phyloP scores from a whole-genome alignment of 495 filamentous ascomycete genomes.

The Penicillium subrubescens region DNA sequence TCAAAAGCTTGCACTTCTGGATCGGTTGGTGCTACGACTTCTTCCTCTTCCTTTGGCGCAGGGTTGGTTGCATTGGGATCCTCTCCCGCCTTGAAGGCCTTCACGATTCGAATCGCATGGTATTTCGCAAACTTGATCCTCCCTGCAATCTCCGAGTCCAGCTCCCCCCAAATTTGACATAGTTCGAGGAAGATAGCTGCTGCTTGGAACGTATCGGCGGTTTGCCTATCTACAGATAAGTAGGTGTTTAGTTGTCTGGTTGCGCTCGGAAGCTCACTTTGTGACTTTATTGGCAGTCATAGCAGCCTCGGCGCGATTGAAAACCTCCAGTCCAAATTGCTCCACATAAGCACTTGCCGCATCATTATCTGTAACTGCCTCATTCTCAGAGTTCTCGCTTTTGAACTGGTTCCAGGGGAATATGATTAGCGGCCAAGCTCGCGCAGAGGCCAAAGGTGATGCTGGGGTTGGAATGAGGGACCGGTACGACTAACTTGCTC shows the following conservation, averaged over 20 bases:
- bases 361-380: conserved; percentile 77
- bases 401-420: conserved; percentile 58
- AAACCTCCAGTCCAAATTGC: conserved; percentile 87
- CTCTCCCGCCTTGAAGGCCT: conserved; percentile 86
- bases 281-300: conserved; percentile 84
- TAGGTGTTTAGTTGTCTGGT: conserved; percentile 13
- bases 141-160: conserved; percentile 74
- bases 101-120: conserved; percentile 87
- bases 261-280: conserved; percentile 52
- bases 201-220: conserved; percentile 88
- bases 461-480: background rate
- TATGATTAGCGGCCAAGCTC: conserved; percentile 13
- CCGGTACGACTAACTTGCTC: conserved; percentile 64
- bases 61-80: conserved; percentile 94
- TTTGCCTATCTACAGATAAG: conserved; percentile 62
- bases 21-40: conserved; percentile 27
- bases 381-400: conserved; percentile 59
- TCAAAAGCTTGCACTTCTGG: conserved; percentile 55
- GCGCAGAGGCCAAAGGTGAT: background rate
- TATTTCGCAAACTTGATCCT: conserved; percentile 97
- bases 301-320: conserved; percentile 78
- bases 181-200: conserved; percentile 91
- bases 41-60: conserved; percentile 47
- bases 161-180: conserved; percentile 75
- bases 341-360: conserved; percentile 90